Percentiles rank a stretch among this genome's conserved stretches.
These are phyloP conservation scores for Euphorbia schlechtendalii DNA, from an alignment of 441 rosid species.

Conservation along the genomic window DNA sequence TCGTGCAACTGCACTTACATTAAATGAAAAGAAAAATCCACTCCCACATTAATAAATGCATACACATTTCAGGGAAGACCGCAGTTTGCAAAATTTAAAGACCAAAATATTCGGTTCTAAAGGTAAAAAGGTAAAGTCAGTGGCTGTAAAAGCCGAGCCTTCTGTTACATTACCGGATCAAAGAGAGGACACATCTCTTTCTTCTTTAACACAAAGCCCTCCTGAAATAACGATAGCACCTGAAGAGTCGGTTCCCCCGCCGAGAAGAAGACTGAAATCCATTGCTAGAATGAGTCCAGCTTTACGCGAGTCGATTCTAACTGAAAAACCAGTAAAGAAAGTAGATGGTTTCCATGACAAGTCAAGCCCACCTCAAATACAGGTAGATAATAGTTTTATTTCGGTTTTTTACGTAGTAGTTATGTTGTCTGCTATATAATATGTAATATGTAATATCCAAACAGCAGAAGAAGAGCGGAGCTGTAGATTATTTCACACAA, in stretches of 20 bases:
- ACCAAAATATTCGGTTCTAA: conserved; percentile 44
- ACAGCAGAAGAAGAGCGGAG: conserved; percentile 22
- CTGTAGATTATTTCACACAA: no score
- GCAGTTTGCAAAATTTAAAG: conserved; percentile 56
- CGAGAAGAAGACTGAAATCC: conserved; percentile 45
- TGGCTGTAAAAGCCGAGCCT: no score
- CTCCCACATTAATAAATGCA: no score
- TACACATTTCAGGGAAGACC: conserved; percentile 74
- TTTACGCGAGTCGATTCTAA: conserved; percentile 28
- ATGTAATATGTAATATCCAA: conserved; percentile 24
- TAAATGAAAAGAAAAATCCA: no score
- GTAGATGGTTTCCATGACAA: conserved; percentile 20
- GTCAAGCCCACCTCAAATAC: conserved; percentile 38
- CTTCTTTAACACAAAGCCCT: conserved; percentile 48
- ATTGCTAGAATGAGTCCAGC: conserved; percentile 35
- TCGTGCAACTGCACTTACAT: no score
- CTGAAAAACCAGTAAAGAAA: conserved; percentile 23
- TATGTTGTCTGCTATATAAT: no score
- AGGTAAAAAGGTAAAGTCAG: conserved; percentile 31
- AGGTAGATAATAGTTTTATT: no score
- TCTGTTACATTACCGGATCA: conserved; percentile 26
- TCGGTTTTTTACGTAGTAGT: no score
- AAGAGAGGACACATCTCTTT: conserved; percentile 58
- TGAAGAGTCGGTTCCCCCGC: conserved; percentile 24
- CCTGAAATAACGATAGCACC: conserved; percentile 36